Conservation (phyloP, 176 grass and related monocot genomes). For the Cocos nucifera region DNA sequence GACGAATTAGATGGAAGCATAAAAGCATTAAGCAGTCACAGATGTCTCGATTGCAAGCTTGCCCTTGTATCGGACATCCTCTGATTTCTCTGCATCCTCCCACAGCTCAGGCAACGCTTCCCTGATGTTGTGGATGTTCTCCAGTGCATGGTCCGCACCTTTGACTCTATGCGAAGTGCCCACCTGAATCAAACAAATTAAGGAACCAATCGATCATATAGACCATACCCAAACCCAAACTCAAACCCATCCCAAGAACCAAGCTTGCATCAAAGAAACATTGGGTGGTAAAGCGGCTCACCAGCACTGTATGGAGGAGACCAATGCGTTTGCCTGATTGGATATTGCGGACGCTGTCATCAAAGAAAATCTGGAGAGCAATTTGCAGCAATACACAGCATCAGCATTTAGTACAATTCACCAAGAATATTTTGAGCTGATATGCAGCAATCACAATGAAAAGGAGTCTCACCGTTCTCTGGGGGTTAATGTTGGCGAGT, state of each 20-base stretch:
- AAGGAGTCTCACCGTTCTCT: conserved; percentile 45
- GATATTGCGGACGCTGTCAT: conserved; percentile 78
- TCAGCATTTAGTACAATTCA: no score
- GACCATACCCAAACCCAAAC: no score
- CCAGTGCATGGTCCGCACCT: conserved; percentile 76
- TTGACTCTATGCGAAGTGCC: conserved; percentile 56
- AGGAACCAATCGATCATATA: no score
- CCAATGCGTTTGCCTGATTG: conserved; percentile 57
- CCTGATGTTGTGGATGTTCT: conserved; percentile 82
- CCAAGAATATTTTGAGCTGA: background rate
- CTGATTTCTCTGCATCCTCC: conserved; percentile 64
- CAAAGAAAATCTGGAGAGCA: conserved; percentile 58
- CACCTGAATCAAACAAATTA: conserved; percentile 38
- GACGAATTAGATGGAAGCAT: no score
- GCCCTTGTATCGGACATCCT: conserved; percentile 48
- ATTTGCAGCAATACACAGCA: conserved; percentile 5
- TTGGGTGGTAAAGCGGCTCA: background rate
- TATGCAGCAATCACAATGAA: background rate
- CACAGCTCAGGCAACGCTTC: conserved; percentile 76
- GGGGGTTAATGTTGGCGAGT: conserved; percentile 59
- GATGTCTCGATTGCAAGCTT: conserved; percentile 64
- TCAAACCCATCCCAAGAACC: no score
- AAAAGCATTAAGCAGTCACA: conserved; percentile 33
- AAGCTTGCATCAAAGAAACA: no score
- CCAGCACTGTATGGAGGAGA: conserved; percentile 64